A percentile compares a stretch with the other conserved stretches of the same genome.
These are phyloP conservation scores for Arthrobotrys sphaeroides DNA, from an alignment of 2,329 filamentous ascomycete species.

Conservation along the genomic window DNA sequence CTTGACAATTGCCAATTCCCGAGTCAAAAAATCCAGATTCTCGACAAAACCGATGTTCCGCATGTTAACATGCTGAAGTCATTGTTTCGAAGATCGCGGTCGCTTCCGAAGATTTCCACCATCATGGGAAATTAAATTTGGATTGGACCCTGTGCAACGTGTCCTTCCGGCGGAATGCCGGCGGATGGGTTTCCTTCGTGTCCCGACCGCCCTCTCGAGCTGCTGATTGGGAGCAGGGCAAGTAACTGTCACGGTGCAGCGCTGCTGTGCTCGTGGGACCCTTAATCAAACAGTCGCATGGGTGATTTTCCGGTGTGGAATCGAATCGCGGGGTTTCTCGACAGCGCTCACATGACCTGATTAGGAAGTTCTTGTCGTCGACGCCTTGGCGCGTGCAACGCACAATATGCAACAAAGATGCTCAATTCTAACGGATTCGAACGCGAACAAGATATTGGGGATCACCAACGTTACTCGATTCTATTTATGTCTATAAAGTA, in stretches of 20 bases:
- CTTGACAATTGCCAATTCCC: too few relatives aligned
- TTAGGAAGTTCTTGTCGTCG: background rate
- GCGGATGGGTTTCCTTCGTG: background rate
- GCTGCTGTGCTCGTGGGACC: slow-evolving; percentile 33
- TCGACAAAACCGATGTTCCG: background rate
- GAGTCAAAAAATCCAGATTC: slow-evolving; percentile 15
- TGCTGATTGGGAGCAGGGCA: slow-evolving; percentile 1
- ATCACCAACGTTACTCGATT: slow-evolving; percentile 12
- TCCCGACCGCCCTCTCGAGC: background rate
- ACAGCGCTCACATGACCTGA: slow-evolving; percentile 15
- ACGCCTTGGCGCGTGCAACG: slow-evolving; percentile 20
- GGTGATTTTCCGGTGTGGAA: slow-evolving; percentile 41
- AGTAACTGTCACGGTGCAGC: background rate
- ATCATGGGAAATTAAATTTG: background rate
- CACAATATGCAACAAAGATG: slow-evolving; percentile 27
- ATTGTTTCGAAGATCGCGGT: slow-evolving; percentile 27
- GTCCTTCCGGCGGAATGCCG: slow-evolving; percentile 1
- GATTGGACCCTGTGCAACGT: slow-evolving; percentile 18
- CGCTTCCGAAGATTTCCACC: slow-evolving; percentile 14
- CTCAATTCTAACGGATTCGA: background rate
- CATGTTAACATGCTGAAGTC: slow-evolving; percentile 41
- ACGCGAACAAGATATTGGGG: background rate
- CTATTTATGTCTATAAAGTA: slow-evolving; percentile 25
- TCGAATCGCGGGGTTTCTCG: slow-evolving; percentile 27
- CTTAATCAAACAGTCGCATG: slow-evolving; percentile 39